Evolutionary conservation across 2,329 filamentous ascomycete genomes (phyloP).

Genomic region (Aspergillus aculeatus): DNA sequence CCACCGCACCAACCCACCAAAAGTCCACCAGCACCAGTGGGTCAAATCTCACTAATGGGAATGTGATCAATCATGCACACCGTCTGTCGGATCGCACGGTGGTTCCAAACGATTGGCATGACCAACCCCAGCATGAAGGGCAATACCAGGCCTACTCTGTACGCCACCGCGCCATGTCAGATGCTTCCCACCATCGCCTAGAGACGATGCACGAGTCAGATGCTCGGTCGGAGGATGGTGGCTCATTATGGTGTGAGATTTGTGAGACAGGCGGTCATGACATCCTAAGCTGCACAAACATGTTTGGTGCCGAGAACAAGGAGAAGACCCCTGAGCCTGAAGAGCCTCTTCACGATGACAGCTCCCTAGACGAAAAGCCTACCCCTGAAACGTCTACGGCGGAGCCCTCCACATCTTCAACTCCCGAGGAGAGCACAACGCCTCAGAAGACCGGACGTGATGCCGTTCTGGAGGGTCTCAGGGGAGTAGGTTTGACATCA

Average conservation of each 20-base stretch:
- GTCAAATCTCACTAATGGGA: conserved; percentile 25
- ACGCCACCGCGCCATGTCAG: conserved; percentile 28
- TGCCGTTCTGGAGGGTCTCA: conserved; percentile 43
- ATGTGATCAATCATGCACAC: conserved; percentile 34
- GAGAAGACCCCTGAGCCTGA: conserved; percentile 14
- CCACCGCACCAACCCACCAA: conserved; percentile 33
- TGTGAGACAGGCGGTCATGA: conserved; percentile 91
- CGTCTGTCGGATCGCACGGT: conserved; percentile 45
- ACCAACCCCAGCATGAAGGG: conserved; percentile 28
- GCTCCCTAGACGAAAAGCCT: conserved; percentile 16
- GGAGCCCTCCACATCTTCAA: conserved; percentile 15
- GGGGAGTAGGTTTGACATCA: conserved; percentile 41
- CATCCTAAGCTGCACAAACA: conserved; percentile 89
- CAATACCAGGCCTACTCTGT: conserved; percentile 25
- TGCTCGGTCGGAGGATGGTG: conserved; percentile 67
- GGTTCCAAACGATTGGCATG: conserved; percentile 43
- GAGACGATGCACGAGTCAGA: conserved; percentile 45
- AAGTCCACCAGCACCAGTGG: conserved; percentile 30
- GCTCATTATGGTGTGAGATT: conserved; percentile 86
- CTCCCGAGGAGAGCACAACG: conserved; percentile 18
- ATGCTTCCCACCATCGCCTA: conserved; percentile 32
- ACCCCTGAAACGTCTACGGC: conserved; percentile 18
- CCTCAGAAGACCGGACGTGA: conserved; percentile 43
- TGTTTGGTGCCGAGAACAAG: conserved; percentile 59
- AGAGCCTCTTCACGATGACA: conserved; percentile 15